phyloP scores from a whole-genome alignment of 768 basidiomycete genomes.

The Clavulina sp. region DNA sequence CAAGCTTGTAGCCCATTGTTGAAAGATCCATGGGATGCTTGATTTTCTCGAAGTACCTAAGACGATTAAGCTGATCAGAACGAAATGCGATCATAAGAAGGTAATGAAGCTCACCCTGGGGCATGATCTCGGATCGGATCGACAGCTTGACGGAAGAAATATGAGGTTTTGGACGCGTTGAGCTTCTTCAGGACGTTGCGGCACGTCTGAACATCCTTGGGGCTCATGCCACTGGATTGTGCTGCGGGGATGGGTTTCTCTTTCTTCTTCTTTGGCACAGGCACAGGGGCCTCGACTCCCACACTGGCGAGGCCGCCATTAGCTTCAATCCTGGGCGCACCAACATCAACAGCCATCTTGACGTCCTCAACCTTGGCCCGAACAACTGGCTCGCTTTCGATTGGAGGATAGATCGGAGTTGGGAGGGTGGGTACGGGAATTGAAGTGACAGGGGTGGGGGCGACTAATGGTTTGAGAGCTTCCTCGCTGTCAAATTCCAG shows the following conservation, averaged over 20 bases:
- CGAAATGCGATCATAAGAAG: constrained; percentile 6
- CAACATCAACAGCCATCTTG: too few relatives aligned
- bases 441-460: too few relatives aligned
- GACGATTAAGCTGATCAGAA: not conserved
- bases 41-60: constrained; percentile 78
- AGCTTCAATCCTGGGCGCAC: too few relatives aligned
- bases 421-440: too few relatives aligned
- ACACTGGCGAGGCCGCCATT: constrained; percentile 10
- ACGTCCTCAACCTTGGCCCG: too few relatives aligned
- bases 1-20: constrained; percentile 73
- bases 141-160: constrained; percentile 73
- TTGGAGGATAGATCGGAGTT: too few relatives aligned
- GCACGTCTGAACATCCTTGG: constrained; percentile 58
- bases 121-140: constrained; percentile 88
- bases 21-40: constrained; percentile 90
- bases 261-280: constrained; percentile 15
- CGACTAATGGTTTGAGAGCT: too few relatives aligned
- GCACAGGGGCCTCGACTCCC: constrained; percentile 12
- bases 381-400: too few relatives aligned
- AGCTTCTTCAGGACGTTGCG: constrained; percentile 68
- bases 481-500: too few relatives aligned
- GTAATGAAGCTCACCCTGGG: constrained; percentile 43
- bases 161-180: constrained; percentile 50
- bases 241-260: constrained; percentile 45
- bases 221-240: constrained; percentile 56